Evolutionary conservation across 2,329 filamentous ascomycete genomes (phyloP), one percentile per base, ranked within the genome.

Genomic region (Ascochyta fabae): DNA sequence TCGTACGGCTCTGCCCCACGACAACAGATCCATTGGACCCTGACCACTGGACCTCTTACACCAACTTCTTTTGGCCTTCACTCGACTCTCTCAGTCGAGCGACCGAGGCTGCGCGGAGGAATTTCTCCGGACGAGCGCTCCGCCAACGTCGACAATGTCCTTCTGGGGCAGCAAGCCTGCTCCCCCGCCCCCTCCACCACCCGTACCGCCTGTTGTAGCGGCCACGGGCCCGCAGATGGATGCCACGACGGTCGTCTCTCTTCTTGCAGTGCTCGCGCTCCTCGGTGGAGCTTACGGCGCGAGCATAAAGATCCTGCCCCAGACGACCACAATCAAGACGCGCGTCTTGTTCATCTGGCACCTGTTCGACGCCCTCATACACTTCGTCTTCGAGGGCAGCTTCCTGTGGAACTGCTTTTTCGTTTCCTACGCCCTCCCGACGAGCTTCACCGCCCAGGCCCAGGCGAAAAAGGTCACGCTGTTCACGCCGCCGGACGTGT

Each of bases 351-450:
- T 96, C 83, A 85, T 96, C 78, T 97, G 94, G 94, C 93, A 97
- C 79, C 84, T 91, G 34, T 96, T 96, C 78, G 93, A 97, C 75
- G 91, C 91, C 29, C 84, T 97, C 39, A 94, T 93, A 69, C 95
- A 99, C 80, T 86, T 96, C 77, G 81, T 92, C 74, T 89, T 98
- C 73, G 94, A 98, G 79, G 93, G 92, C 49, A 89, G 87, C 69
- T 98, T 92, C 77, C 86, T 97, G 23, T 97, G 92, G 82, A 91
- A 96, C 79, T 96, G 91, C 80, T 96, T 98, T 83, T 94, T 92
- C 83, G 83, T 83, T 64, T 86, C 80, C 67, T 76, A 77, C 43
- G 68, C 75, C 19, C 72, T 84, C 35, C 75, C 80, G 7, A 74
- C 75, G 35, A 65, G 64, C 35, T 74, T 75, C 53, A 65, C 67